Evolutionary conservation across 345 rosid species (phyloP).

Genomic region (Pistacia integerrima): DNA sequence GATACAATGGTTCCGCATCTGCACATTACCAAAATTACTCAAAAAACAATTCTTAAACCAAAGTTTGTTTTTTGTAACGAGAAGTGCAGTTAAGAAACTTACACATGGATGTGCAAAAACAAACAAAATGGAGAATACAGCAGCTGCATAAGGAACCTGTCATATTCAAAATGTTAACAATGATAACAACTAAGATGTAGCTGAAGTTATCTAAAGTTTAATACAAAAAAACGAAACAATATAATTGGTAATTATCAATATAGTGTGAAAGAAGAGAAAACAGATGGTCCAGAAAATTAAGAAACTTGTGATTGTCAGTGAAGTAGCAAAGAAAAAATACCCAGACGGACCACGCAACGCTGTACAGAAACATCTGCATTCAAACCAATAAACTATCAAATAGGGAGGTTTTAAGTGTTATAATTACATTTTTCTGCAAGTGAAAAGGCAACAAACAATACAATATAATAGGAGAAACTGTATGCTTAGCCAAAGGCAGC

Average conservation of each 20-base stretch:
- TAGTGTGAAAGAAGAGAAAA: not conserved
- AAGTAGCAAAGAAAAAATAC: slow-evolving; percentile 41
- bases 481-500: not conserved
- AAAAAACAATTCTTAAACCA: not conserved
- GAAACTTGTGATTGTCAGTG: not conserved
- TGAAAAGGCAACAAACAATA: not conserved
- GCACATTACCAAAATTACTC: slow-evolving; percentile 11
- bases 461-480: not conserved
- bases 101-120: slow-evolving; percentile 80
- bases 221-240: not conserved
- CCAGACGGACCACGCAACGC: slow-evolving; percentile 87
- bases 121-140: slow-evolving; percentile 56
- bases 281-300: not conserved
- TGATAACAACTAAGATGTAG: not conserved
- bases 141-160: slow-evolving; percentile 85
- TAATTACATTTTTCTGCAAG: not conserved
- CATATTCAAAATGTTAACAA: slow-evolving; percentile 27
- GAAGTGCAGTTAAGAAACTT: slow-evolving; percentile 34
- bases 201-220: not conserved
- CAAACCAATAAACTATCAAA: slow-evolving; percentile 18
- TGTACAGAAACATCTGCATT: slow-evolving; percentile 75
- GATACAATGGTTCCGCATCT: slow-evolving; percentile 93
- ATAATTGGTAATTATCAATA: not conserved
- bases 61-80: not conserved
- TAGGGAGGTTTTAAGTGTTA: not conserved